Evolutionary conservation across 1,284 basidiomycete genomes (phyloP).

Genomic region (Boletus mariae): DNA sequence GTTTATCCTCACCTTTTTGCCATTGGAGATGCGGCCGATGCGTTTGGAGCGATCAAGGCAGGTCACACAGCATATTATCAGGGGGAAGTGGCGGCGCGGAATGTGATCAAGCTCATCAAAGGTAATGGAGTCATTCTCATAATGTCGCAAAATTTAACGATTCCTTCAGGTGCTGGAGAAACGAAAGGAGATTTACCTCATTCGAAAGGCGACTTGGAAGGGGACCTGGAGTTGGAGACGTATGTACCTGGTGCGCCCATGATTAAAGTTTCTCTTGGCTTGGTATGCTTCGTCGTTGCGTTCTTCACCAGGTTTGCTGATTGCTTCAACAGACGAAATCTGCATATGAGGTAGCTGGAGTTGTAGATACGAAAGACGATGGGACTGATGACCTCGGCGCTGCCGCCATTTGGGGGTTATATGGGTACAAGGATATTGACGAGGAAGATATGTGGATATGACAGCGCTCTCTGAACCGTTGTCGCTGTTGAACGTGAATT

Average conservation of each 20-base stretch:
- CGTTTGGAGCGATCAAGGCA: constrained; percentile 50
- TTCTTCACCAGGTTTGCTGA: background rate
- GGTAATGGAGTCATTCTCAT: constrained; percentile 15
- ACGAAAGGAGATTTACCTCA: background rate
- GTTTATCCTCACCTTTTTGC: constrained; percentile 20
- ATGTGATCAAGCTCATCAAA: no score
- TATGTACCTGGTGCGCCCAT: constrained; percentile 49
- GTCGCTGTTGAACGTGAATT: background rate
- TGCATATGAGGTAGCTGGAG: constrained; percentile 41
- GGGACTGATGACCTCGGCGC: constrained; percentile 47
- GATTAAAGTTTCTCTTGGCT: no score
- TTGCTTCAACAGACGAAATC: constrained; percentile 9
- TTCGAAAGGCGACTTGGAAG: constrained; percentile 10
- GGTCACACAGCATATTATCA: no score
- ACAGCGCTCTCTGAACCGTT: background rate
- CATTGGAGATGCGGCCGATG: constrained; percentile 62
- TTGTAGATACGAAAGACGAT: constrained; percentile 41
- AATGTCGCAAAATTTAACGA: background rate
- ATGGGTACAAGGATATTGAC: constrained; percentile 24
- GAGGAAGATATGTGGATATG: constrained; percentile 29
- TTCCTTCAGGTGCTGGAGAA: background rate
- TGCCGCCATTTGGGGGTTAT: constrained; percentile 39
- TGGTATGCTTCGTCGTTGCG: no score
- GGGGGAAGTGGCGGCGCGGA: no score
- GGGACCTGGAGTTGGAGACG: constrained; percentile 7